A percentile compares a stretch with the other conserved stretches of the same genome.
Conservation (phyloP, 306 rosid species). For the Cercis canadensis region DNA sequence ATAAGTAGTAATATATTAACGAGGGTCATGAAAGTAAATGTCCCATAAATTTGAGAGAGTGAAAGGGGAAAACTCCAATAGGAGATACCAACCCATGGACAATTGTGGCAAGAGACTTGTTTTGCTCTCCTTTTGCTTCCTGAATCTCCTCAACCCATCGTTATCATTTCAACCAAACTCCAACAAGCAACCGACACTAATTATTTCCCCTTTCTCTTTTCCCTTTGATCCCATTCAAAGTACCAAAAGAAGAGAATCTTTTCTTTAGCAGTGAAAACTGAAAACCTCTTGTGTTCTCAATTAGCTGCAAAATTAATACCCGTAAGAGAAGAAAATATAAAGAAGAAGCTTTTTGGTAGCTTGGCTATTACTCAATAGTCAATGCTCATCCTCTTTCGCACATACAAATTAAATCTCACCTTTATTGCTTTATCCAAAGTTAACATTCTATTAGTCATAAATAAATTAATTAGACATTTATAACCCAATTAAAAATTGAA, state of each 20-base stretch:
- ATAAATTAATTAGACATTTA: neutral
- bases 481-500: slow-evolving; percentile 25
- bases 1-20: too few species aligned
- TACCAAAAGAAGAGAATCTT: slow-evolving; percentile 29
- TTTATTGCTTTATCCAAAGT: slow-evolving; percentile 41
- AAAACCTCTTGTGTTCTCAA: neutral
- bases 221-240: neutral
- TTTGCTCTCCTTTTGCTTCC: neutral
- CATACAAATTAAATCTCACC: too few species aligned
- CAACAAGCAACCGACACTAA: slow-evolving; percentile 48
- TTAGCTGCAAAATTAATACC: slow-evolving; percentile 1
- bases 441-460: slow-evolving; percentile 21
- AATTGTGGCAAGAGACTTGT: slow-evolving; percentile 15
- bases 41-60: neutral
- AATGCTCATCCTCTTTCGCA: neutral
- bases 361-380: slow-evolving; percentile 1
- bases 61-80: too few species aligned
- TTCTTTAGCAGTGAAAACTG: neutral
- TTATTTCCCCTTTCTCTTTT: neutral
- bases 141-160: slow-evolving; percentile 18
- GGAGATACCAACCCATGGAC: slow-evolving; percentile 28
- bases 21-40: neutral
- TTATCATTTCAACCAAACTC: slow-evolving; percentile 37
- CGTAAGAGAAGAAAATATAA: neutral
- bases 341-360: slow-evolving; percentile 15